A percentile compares a stretch with the other conserved stretches of the same genome.
These are phyloP conservation scores for Eutypa lata DNA, from an alignment of 2,329 filamentous ascomycete species.

Conservation along the genomic window DNA sequence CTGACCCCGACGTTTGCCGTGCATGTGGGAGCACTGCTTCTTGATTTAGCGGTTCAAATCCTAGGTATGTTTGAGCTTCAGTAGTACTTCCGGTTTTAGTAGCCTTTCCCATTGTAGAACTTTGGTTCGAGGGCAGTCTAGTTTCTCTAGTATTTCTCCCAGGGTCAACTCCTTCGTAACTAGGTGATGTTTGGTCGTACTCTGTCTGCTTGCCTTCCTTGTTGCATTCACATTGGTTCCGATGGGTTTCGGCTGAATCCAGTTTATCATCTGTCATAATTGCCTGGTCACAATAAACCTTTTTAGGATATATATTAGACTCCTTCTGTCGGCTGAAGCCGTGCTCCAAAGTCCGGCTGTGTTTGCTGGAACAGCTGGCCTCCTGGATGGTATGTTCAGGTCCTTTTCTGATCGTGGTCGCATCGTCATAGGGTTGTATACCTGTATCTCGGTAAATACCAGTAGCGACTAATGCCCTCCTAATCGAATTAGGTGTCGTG, in stretches of 20 bases:
- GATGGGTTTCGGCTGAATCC: background rate
- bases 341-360: background rate
- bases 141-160: background rate
- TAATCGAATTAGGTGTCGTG: conserved; percentile 17
- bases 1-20: background rate
- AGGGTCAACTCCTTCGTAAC: background rate
- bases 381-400: background rate
- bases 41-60: background rate
- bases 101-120: background rate
- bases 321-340: background rate
- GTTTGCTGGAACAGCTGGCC: background rate
- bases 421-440: conserved; percentile 14
- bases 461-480: conserved; percentile 17
- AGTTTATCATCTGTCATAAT: conserved; percentile 12
- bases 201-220: background rate
- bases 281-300: conserved; percentile 14
- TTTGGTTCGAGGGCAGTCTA: background rate
- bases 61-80: background rate
- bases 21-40: background rate
- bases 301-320: background rate
- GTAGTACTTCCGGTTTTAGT: background rate
- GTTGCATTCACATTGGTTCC: background rate
- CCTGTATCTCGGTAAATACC: conserved; percentile 21
- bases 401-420: background rate
- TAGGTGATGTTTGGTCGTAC: background rate